Base-by-base conservation (phyloP, 108 stramenopile genomes). In the Aurantiochytrium sp. region DNA sequence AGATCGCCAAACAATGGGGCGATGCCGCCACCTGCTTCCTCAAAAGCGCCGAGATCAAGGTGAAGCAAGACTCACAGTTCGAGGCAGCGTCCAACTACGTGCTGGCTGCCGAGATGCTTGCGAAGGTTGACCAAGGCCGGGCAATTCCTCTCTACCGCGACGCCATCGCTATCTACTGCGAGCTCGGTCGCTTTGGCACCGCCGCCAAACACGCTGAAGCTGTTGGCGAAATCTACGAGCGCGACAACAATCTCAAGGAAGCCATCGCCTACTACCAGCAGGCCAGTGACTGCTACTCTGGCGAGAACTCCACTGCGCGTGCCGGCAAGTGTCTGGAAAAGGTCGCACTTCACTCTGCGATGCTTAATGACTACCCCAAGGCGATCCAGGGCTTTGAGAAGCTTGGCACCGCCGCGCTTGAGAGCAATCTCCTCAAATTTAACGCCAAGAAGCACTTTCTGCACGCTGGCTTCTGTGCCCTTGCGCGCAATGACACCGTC, bases 391-490 rank as follows among this genome's bases (percentile, higher is more conserved):
- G 21, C 60, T 88, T 88, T 51, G 88, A 88, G 10, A 23, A 59
- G 35, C 44, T 88, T 6, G 88, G 88, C 44, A 60, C 60, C 16
- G 5, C 43, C 3, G 16, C 35, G n/a, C 60, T 88, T 0, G 60
- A 44, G 64, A 64, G 60, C 60, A 88, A 88, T 35, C 88, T 88
- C 4, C 29, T 35, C 60, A 88, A 88, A 23, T 88, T 69, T 42
- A 88, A 88, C 88, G 88, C 88, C 35, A 88, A 88, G 51, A 88
- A 88, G 88, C 60, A 60, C 44, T 88, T 88, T 44, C 43, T 60
- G 59, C 28, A 88, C 88, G 60, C 88, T 19, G 60, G 60, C 5
- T 60, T 88, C 14, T 88, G 88, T 60, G 35, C 43, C 19, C 60
- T 88, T 18, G 88, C 88, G n/a, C 35, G 88, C 4, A 60, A 88